A percentile compares a stretch with the other conserved stretches of the same genome.
Conservation (phyloP, 192 early-diverging fungal species). For the Dissophora ornata region DNA sequence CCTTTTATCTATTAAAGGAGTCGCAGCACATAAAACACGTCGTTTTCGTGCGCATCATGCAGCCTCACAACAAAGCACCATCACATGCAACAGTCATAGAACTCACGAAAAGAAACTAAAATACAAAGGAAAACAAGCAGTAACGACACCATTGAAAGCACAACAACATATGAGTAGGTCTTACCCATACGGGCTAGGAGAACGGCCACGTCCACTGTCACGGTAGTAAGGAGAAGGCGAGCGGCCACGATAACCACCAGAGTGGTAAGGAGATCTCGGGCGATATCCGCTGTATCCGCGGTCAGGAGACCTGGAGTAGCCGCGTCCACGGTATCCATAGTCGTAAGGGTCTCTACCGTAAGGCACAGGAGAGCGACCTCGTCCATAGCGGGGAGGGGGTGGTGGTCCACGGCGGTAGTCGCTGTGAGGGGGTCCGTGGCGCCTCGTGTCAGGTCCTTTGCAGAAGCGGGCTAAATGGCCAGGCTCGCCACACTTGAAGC, state of each 20-base stretch:
- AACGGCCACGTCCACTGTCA: conserved; percentile 47
- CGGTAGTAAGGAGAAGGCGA: conserved; percentile 53
- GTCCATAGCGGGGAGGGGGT: conserved; percentile 37
- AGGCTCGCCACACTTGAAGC: conserved; percentile 65
- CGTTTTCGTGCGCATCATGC: too few relatives aligned
- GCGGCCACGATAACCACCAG: conserved; percentile 47
- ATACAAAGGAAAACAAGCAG: neutral
- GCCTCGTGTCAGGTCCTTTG: conserved; percentile 25
- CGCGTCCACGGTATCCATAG: conserved; percentile 48
- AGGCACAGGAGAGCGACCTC: conserved; percentile 52
- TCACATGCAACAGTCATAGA: too few relatives aligned
- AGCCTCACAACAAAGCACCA: too few relatives aligned
- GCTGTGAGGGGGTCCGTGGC: conserved; percentile 27
- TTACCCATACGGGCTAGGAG: conserved; percentile 57
- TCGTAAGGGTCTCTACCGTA: conserved; percentile 53
- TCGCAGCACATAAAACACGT: too few relatives aligned
- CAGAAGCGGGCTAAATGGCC: conserved; percentile 66
- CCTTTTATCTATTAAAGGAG: too few relatives aligned
- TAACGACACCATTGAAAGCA: too few relatives aligned
- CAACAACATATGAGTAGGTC: neutral
- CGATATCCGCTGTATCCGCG: conserved; percentile 54
- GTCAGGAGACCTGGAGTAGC: conserved; percentile 57
- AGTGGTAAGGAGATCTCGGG: conserved; percentile 45
- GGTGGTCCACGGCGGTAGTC: conserved; percentile 57
- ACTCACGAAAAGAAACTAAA: too few relatives aligned